Conservation (phyloP, 2,329 filamentous ascomycete genomes). For the Diaporthe eres region DNA sequence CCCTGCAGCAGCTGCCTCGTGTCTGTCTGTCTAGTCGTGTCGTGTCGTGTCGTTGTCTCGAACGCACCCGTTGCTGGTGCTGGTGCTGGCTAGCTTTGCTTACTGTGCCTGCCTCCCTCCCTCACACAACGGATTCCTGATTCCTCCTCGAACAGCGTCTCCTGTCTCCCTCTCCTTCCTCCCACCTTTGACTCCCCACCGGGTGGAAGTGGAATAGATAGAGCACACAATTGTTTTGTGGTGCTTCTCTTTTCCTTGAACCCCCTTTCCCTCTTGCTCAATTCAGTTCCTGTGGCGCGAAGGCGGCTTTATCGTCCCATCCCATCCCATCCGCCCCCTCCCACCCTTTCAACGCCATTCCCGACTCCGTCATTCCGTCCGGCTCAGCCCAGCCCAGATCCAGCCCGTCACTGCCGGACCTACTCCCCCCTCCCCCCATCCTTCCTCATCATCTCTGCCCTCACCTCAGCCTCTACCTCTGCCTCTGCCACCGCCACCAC, state of each 20-base stretch:
- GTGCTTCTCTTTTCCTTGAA: conserved; percentile 44
- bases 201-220: conserved; percentile 34
- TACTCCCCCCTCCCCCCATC: conserved; percentile 43
- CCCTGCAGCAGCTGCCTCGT: conserved; percentile 12
- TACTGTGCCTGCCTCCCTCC: conserved; percentile 13
- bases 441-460: conserved; percentile 48
- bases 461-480: conserved; percentile 51
- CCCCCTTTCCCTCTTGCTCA: conserved; percentile 60
- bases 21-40: neutral
- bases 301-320: conserved; percentile 37
- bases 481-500: conserved; percentile 48
- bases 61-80: neutral
- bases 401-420: conserved; percentile 43
- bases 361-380: conserved; percentile 43
- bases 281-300: conserved; percentile 58
- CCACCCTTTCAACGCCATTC: conserved; percentile 35
- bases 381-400: conserved; percentile 33
- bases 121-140: neutral
- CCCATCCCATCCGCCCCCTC: conserved; percentile 22
- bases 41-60: conserved; percentile 23
- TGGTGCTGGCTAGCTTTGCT: conserved; percentile 9
- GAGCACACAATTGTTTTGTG: conserved; percentile 39
- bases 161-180: conserved; percentile 33
- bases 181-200: conserved; percentile 36
- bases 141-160: conserved; percentile 11